These are phyloP conservation scores for Larix sibirica DNA, from an alignment of 83 land plant species.

Conservation along the genomic window DNA sequence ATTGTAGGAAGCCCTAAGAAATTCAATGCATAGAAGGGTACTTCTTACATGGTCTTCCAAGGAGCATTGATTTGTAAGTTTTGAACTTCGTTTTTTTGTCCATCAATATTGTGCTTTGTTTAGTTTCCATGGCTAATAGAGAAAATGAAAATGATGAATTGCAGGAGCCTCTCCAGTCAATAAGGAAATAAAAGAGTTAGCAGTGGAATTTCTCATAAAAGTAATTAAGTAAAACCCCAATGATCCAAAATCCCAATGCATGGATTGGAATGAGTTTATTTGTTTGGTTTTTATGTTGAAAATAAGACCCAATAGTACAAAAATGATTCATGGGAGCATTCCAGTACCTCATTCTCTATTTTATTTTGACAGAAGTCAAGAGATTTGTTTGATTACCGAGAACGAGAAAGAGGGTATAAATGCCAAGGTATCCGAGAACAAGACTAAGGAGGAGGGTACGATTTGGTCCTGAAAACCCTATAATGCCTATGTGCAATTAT, in stretches of 20 bases:
- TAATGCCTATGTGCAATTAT: no score
- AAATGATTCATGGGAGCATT: slow-evolving; percentile 49
- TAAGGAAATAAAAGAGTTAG: slow-evolving; percentile 34
- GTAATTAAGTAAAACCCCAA: slow-evolving; percentile 40
- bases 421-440: slow-evolving; percentile 16
- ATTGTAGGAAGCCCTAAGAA: no score
- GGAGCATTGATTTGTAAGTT: no score
- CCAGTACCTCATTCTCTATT: slow-evolving; percentile 72
- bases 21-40: no score
- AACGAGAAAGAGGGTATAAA: slow-evolving; percentile 37
- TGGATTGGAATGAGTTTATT: slow-evolving; percentile 49
- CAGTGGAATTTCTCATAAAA: slow-evolving; percentile 63
- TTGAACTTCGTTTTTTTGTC: no score
- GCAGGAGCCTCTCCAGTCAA: no score
- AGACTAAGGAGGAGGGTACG: neutral
- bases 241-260: slow-evolving; percentile 44
- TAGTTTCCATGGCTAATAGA: no score
- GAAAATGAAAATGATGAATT: no score
- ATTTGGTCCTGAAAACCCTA: no score
- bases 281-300: slow-evolving; percentile 65
- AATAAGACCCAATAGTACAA: slow-evolving; percentile 40
- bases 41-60: no score
- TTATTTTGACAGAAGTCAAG: slow-evolving; percentile 29
- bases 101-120: no score
- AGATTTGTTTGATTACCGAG: slow-evolving; percentile 70